Evolutionary conservation across 2,329 filamentous ascomycete genomes (phyloP).

Genomic region (Rasamsonia emersonii): DNA sequence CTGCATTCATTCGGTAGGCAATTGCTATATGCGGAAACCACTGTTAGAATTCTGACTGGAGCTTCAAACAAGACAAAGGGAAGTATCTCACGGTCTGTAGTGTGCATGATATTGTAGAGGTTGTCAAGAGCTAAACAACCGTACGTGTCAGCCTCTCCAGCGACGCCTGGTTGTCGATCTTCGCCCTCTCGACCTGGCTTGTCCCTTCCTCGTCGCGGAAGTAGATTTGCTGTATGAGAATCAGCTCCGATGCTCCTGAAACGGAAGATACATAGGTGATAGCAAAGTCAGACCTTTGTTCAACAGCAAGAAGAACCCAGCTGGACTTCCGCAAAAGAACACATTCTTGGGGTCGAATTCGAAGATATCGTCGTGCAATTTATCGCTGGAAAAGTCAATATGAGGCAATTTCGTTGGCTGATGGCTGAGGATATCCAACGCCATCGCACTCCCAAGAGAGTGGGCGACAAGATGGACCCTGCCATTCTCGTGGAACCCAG

Average conservation of each 20-base stretch:
- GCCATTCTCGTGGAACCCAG: conserved; percentile 69
- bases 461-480: conserved; percentile 89
- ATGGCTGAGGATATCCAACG: conserved; percentile 78
- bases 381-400: conserved; percentile 29
- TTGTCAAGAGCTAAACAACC: conserved; percentile 93
- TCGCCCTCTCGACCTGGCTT: conserved; percentile 66
- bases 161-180: conserved; percentile 54
- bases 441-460: conserved; percentile 90
- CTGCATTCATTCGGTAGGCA: conserved; percentile 83
- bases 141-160: conserved; percentile 70
- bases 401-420: conserved; percentile 67
- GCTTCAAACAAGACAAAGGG: neutral
- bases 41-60: conserved; percentile 43
- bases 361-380: conserved; percentile 53
- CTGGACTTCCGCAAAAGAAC: conserved; percentile 83
- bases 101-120: conserved; percentile 84
- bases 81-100: conserved; percentile 47
- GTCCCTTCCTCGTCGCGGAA: conserved; percentile 65
- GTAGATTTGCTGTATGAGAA: conserved; percentile 44
- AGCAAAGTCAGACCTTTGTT: conserved; percentile 45
- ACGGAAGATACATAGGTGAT: neutral
- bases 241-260: conserved; percentile 21
- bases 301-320: conserved; percentile 84
- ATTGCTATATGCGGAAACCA: conserved; percentile 48
- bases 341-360: conserved; percentile 88